These are phyloP conservation scores for Botrytis tulipae DNA, from an alignment of 2,329 filamentous ascomycete species.

Conservation along the genomic window DNA sequence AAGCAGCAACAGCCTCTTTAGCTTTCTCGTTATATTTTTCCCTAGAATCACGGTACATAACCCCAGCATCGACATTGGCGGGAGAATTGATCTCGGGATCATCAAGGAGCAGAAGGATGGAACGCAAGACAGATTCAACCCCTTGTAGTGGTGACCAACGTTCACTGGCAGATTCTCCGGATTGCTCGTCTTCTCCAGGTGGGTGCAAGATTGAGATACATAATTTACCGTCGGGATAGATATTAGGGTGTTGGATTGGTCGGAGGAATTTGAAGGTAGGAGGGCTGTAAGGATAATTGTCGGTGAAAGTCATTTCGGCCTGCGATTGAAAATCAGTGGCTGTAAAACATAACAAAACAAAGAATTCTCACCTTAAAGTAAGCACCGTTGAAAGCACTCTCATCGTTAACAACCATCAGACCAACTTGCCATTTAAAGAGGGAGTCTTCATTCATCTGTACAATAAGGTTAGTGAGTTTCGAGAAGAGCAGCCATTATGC, in stretches of 20 bases:
- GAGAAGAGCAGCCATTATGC: not conserved
- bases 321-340: constrained; percentile 37
- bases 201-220: constrained; percentile 96
- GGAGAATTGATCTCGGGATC: constrained; percentile 91
- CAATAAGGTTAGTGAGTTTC: constrained; percentile 26
- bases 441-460: constrained; percentile 65
- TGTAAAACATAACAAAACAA: not conserved
- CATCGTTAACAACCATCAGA: constrained; percentile 88
- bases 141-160: constrained; percentile 93
- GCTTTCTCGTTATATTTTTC: constrained; percentile 69
- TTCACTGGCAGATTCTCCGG: constrained; percentile 84
- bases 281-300: constrained; percentile 85
- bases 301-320: constrained; percentile 82
- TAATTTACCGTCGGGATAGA: constrained; percentile 84
- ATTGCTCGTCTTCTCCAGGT: constrained; percentile 89
- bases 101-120: constrained; percentile 86
- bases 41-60: constrained; percentile 75
- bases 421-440: constrained; percentile 85
- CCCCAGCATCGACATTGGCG: constrained; percentile 89
- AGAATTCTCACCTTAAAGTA: constrained; percentile 67
- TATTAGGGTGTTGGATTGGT: constrained; percentile 87
- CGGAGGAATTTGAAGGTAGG: constrained; percentile 83
- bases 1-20: constrained; percentile 65
- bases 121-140: constrained; percentile 91
- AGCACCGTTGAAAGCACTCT: constrained; percentile 87